These are phyloP conservation scores for Colletotrichum navitas DNA, from an alignment of 2,329 filamentous ascomycete species.

Conservation along the genomic window DNA sequence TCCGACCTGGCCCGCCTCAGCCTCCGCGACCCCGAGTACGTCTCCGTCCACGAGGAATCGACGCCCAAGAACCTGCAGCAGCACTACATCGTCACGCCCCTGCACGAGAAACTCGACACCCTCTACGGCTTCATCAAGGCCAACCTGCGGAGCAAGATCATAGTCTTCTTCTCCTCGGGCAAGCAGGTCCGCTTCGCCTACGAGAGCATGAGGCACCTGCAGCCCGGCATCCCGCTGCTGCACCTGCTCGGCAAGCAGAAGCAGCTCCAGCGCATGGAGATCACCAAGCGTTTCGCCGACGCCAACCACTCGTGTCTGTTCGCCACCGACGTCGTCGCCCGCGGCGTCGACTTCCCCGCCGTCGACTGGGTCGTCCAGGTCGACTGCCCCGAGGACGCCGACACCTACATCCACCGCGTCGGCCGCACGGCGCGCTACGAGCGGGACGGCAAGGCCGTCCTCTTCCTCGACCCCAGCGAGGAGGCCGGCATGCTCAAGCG, in stretches of 20 bases:
- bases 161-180: conserved; percentile 94
- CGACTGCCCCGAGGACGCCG: conserved; percentile 96
- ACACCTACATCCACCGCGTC: conserved; percentile 97
- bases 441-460: conserved; percentile 84
- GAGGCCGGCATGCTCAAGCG: conserved; percentile 90
- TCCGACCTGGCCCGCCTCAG: conserved; percentile 92
- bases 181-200: conserved; percentile 98
- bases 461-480: conserved; percentile 94
- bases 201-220: conserved; percentile 91
- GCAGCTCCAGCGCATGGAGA: conserved; percentile 87
- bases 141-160: conserved; percentile 92
- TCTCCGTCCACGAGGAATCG: conserved; percentile 90
- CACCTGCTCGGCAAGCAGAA: conserved; percentile 96
- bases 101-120: conserved; percentile 91
- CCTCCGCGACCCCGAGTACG: conserved; percentile 91
- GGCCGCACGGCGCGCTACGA: conserved; percentile 96
- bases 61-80: conserved; percentile 90
- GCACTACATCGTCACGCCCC: conserved; percentile 87
- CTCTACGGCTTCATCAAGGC: conserved; percentile 92
- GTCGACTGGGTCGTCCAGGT: conserved; percentile 99
- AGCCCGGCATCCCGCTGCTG: conserved; percentile 92
- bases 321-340: conserved; percentile 93
- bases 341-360: conserved; percentile 94
- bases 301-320: conserved; percentile 90
- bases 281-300: conserved; percentile 84